phyloP scores from a whole-genome alignment of 2,329 filamentous ascomycete genomes.

The Aureobasidium mangrovei region DNA sequence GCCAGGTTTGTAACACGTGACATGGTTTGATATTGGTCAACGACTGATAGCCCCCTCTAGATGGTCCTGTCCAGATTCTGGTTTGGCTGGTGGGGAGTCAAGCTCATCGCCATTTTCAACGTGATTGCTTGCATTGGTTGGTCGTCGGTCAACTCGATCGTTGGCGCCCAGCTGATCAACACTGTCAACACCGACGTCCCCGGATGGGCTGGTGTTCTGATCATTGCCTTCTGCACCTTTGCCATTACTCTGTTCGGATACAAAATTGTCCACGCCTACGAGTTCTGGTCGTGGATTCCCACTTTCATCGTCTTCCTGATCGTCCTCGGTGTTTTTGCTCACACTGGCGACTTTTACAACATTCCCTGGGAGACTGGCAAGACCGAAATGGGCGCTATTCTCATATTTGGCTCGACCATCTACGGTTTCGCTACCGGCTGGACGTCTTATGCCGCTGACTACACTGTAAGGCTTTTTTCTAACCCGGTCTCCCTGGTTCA shows the following conservation, averaged over 20 bases:
- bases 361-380: conserved; percentile 51
- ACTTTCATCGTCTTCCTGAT: conserved; percentile 66
- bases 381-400: conserved; percentile 50
- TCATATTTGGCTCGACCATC: conserved; percentile 59
- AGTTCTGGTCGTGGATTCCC: conserved; percentile 67
- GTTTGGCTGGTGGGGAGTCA: conserved; percentile 63
- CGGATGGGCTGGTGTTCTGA: conserved; percentile 64
- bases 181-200: conserved; percentile 63
- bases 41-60: not conserved
- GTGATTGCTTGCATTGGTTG: conserved; percentile 64
- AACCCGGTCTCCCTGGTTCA: no score
- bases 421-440: conserved; percentile 65
- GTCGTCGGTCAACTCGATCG: conserved; percentile 69
- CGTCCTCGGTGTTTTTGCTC: conserved; percentile 57
- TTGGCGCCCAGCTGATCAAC: conserved; percentile 68
- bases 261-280: conserved; percentile 67
- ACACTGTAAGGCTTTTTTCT: conserved; percentile 42
- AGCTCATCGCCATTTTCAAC: conserved; percentile 60
- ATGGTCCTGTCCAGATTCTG: conserved; percentile 41
- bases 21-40: not conserved
- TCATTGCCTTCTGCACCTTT: conserved; percentile 61
- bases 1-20: conserved; percentile 41
- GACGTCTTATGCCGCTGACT: conserved; percentile 67
- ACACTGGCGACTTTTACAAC: conserved; percentile 56
- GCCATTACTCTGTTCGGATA: conserved; percentile 66